Evolutionary conservation across 2,329 filamentous ascomycete genomes (phyloP), one percentile per base, ranked within the genome.

Genomic region (Penicillium sp.): DNA sequence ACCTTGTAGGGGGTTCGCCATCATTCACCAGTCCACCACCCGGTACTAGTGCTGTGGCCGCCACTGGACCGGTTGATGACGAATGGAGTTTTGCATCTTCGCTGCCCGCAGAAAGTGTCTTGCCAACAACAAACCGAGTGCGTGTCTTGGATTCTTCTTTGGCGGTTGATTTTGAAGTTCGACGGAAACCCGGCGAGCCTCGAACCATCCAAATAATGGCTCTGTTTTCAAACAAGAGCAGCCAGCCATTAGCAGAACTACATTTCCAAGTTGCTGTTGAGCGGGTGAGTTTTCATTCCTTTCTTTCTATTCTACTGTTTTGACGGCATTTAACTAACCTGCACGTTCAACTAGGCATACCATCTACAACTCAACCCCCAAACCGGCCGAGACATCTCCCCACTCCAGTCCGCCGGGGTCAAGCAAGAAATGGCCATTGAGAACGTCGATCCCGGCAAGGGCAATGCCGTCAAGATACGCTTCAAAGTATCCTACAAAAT

Each of bases 11-110:
- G 43, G 7, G 43, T 60, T 23, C 56, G 58, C 56, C 52, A 50
- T 50, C 54, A 61, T 55, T 52, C 61, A 52, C 23, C 57, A 24
- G 23, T 57, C 35, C 47, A 21, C 47, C 28, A 30, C 23, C 47
- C 23, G 16, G 16, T 24, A 11, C 52, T 26, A 28, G 26, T 28
- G 66, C 50, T 59, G 59, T 20, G 14, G n/a, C 24, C n/a, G 23
- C 43, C 23, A 12, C 30, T 35, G 47, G 65, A 20, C 56, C 70
- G 6, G 63, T 71, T 51, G 93, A 97, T 51, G 93, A 97, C 62
- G 93, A 97, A 67, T 97, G 93, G 92, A 89, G 85, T 23, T 97
- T 97, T 71, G 85, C 90, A 3, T 97, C 93, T 0, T 87, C 93
- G 0, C 79, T 97, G 14, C 93, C 93, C 3, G 33, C 52, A 1